phyloP scores from a whole-genome alignment of 768 basidiomycete species.

The Asterophora parasitica region DNA sequence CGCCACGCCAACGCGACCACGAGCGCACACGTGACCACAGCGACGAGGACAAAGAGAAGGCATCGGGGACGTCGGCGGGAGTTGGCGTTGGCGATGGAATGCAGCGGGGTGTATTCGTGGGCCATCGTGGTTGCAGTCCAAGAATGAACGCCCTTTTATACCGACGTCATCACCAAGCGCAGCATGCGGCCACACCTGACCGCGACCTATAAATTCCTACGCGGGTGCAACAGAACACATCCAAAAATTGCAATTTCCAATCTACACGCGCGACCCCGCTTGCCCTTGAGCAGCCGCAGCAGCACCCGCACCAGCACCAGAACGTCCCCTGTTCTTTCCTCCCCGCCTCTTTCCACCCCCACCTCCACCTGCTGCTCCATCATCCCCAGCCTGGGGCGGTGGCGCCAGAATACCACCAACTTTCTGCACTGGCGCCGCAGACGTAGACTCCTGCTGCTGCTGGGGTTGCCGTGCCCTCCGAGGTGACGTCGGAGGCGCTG shows the following conservation, averaged over 20 bases:
- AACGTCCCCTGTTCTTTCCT: conserved; percentile 5
- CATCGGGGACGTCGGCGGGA: not conserved
- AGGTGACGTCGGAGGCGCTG: conserved; percentile 10
- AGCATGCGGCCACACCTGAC: too few relatives aligned
- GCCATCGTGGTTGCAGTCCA: too few relatives aligned
- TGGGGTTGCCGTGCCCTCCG: conserved; percentile 15
- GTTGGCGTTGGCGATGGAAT: not conserved
- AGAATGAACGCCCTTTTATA: too few relatives aligned
- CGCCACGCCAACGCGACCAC: not conserved
- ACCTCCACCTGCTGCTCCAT: not conserved
- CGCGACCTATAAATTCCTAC: too few relatives aligned
- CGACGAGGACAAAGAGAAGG: not conserved
- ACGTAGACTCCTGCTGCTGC: not conserved
- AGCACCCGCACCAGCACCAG: too few relatives aligned
- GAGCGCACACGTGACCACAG: not conserved
- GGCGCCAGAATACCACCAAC: conserved; percentile 29
- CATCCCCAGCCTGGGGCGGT: conserved; percentile 14
- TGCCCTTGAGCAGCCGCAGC: too few relatives aligned
- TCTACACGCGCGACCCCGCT: too few relatives aligned
- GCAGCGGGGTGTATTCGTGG: not conserved
- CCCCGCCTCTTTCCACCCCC: conserved; percentile 2
- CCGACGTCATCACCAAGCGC: too few relatives aligned
- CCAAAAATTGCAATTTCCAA: too few relatives aligned
- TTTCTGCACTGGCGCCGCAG: conserved; percentile 11
- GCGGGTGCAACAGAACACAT: too few relatives aligned